phyloP scores from a whole-genome alignment of 345 rosid species.

The Arabidopsis suecica region DNA sequence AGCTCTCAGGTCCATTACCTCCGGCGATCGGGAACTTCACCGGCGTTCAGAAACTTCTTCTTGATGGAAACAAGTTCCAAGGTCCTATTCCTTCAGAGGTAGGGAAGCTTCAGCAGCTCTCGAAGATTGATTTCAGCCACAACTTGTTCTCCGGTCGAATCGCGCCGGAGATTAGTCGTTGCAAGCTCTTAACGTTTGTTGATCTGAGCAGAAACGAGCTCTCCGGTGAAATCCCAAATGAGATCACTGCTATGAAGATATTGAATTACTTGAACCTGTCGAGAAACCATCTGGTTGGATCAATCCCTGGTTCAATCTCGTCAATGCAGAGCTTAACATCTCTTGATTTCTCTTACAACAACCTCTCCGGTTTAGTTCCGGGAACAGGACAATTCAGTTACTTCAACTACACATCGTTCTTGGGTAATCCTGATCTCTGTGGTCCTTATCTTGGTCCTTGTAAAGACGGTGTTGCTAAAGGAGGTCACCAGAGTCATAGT shows the following conservation, averaged over 20 bases:
- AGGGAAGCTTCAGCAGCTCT: conserved; percentile 78
- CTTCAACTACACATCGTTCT: conserved; percentile 87
- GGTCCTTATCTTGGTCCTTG: conserved; percentile 91
- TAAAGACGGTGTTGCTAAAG: conserved; percentile 60
- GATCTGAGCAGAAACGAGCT: conserved; percentile 86
- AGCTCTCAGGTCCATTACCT: conserved; percentile 76
- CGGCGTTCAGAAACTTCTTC: conserved; percentile 84
- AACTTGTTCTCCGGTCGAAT: conserved; percentile 72
- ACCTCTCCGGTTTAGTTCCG: conserved; percentile 90
- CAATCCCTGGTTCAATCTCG: conserved; percentile 73
- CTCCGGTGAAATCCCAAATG: conserved; percentile 78
- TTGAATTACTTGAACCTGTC: conserved; percentile 85
- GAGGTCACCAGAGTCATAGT: conserved; percentile 56
- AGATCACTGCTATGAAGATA: conserved; percentile 80
- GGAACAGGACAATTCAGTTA: conserved; percentile 88
- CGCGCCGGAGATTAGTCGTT: conserved; percentile 72
- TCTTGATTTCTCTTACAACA: conserved; percentile 89
- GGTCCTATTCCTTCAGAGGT: conserved; percentile 79
- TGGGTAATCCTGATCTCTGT: conserved; percentile 79
- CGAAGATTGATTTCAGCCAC: conserved; percentile 80
- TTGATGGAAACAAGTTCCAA: conserved; percentile 80
- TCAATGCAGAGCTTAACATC: conserved; percentile 92
- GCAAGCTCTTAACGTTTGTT: conserved; percentile 78
- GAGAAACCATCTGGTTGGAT: conserved; percentile 73
- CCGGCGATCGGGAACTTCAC: conserved; percentile 73